phyloP scores from a whole-genome alignment of 495 filamentous ascomycete genomes.

The Usnea hakonensis region DNA sequence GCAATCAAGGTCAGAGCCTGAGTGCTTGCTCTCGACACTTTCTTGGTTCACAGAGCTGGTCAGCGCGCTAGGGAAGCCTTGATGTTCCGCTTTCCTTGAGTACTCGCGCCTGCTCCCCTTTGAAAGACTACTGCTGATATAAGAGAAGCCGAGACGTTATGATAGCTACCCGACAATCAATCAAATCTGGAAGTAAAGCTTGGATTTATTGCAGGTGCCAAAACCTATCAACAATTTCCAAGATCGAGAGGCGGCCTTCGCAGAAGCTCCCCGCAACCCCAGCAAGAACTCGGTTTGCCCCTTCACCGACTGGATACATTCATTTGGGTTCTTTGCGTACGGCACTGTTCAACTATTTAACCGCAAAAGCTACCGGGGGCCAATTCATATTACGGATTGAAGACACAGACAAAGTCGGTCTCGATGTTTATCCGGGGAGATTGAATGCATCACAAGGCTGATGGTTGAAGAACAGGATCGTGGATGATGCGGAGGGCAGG shows the following conservation, averaged over 20 bases:
- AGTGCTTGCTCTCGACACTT: neutral
- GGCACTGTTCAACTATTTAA: conserved; percentile 84
- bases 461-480: conserved; percentile 60
- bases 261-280: conserved; percentile 49
- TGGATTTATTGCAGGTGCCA: conserved; percentile 41
- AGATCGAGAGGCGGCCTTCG: conserved; percentile 29
- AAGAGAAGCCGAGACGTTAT: neutral
- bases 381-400: conserved; percentile 89
- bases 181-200: neutral
- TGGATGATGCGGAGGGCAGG: conserved; percentile 66
- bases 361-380: conserved; percentile 81
- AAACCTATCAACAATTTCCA: conserved; percentile 28
- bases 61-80: neutral
- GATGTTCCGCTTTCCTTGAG: neutral
- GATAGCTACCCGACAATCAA: neutral
- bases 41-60: neutral
- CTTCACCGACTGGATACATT: conserved; percentile 87
- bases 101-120: too few relatives aligned
- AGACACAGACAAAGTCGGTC: conserved; percentile 83
- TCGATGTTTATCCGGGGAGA: neutral
- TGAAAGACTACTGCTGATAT: too few relatives aligned
- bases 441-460: conserved; percentile 26
- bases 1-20: neutral
- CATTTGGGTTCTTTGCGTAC: conserved; percentile 89
- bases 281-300: conserved; percentile 87